Conservation (phyloP, 148 eudicot genomes). For the Camellia lanceoleosa region DNA sequence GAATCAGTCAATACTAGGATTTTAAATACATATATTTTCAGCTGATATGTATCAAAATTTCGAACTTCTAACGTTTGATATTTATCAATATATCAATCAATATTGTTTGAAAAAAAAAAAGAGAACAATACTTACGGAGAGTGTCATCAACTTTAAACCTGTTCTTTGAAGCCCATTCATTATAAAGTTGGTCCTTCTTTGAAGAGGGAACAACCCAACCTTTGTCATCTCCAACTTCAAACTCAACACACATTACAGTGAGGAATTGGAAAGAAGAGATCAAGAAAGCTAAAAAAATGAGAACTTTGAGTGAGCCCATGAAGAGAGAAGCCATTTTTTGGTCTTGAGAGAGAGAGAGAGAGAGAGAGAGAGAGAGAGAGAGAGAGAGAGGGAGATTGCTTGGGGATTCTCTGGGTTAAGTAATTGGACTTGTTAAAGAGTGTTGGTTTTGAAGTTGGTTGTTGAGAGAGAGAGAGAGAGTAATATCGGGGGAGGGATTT, state of each 20-base stretch:
- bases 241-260: slow-evolving; percentile 29
- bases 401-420: neutral
- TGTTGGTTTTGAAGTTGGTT: slow-evolving; percentile 10
- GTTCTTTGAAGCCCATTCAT: slow-evolving; percentile 57
- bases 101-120: too few relatives aligned
- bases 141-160: slow-evolving; percentile 53
- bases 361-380: too few relatives aligned
- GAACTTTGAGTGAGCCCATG: neutral
- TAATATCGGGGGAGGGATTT: neutral
- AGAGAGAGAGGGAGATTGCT: neutral
- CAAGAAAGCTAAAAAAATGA: neutral
- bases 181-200: slow-evolving; percentile 31
- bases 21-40: too few relatives aligned
- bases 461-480: slow-evolving; percentile 8
- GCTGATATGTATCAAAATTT: too few relatives aligned
- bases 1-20: too few relatives aligned
- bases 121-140: slow-evolving; percentile 44
- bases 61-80: too few relatives aligned
- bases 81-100: too few relatives aligned
- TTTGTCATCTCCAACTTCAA: slow-evolving; percentile 39
- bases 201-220: slow-evolving; percentile 56
- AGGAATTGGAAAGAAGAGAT: neutral
- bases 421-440: neutral
- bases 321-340: slow-evolving; percentile 6
- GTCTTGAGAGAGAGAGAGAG: neutral